Conservation (phyloP, 2,329 filamentous ascomycete species). For the Emmonsia crescens region DNA sequence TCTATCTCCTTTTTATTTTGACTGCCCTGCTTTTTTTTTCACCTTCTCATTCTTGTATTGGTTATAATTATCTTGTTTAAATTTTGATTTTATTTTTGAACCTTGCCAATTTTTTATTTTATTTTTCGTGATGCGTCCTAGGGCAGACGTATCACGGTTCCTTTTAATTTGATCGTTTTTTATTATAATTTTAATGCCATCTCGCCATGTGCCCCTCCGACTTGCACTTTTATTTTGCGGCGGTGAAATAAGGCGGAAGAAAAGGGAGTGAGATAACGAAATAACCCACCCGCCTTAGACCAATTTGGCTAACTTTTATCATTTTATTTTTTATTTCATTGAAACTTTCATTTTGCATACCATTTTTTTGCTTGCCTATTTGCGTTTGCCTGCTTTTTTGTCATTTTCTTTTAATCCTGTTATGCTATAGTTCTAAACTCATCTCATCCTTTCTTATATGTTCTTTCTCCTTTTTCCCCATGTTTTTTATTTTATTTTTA, state of each 20-base stretch:
- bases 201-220: not conserved
- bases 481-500: not conserved
- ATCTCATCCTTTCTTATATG: not conserved
- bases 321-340: not conserved
- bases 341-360: not conserved
- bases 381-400: not conserved
- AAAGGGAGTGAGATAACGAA: not conserved
- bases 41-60: constrained; percentile 19
- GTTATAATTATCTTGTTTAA: constrained; percentile 16
- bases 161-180: constrained; percentile 14
- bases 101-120: not conserved
- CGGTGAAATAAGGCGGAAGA: not conserved
- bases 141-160: not conserved
- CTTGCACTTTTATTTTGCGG: not conserved
- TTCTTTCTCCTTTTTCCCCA: not conserved
- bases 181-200: not conserved
- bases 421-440: not conserved
- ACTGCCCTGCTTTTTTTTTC: constrained; percentile 15
- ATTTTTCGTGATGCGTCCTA: not conserved
- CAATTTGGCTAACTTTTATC: not conserved
- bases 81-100: constrained; percentile 6
- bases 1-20: constrained; percentile 10
- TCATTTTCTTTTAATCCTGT: not conserved
- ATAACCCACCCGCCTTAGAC: not conserved
- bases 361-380: not conserved